Conservation (phyloP, 2,329 filamentous ascomycete species). For the Colletotrichum liaoningense region DNA sequence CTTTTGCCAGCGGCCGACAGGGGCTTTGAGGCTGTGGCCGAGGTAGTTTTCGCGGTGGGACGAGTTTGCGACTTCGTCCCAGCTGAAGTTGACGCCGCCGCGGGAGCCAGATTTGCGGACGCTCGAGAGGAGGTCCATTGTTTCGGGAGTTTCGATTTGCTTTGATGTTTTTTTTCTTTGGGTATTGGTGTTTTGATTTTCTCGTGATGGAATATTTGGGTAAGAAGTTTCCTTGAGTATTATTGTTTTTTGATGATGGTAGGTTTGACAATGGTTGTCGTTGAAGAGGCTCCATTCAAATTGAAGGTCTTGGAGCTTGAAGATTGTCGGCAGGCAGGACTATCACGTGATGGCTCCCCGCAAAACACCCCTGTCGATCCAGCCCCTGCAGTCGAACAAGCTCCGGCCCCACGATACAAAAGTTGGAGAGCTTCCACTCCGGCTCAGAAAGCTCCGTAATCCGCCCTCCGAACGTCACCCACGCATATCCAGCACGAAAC, state of each 20-base stretch:
- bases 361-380: not conserved
- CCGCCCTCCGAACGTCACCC: not conserved
- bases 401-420: constrained; percentile 24
- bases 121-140: constrained; percentile 92
- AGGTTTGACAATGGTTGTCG: not conserved
- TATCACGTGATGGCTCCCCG: not conserved
- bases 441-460: constrained; percentile 17
- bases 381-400: constrained; percentile 25
- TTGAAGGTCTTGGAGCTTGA: not conserved
- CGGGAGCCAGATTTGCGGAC: constrained; percentile 92
- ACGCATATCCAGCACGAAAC: not conserved
- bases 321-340: not conserved
- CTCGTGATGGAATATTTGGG: too few species aligned
- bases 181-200: not conserved
- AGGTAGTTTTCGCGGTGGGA: constrained; percentile 90
- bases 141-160: not conserved
- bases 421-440: constrained; percentile 25
- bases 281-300: not conserved
- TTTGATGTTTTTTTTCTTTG: not conserved
- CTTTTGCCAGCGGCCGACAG: constrained; percentile 92
- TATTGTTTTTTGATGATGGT: not conserved
- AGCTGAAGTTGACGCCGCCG: constrained; percentile 95
- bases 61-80: constrained; percentile 92
- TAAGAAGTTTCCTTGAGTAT: not conserved
- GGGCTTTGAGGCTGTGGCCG: constrained; percentile 91